Evolutionary conservation across 2,329 filamentous ascomycete genomes (phyloP).

Genomic region (Immersiporthe knoxdaviesiana): DNA sequence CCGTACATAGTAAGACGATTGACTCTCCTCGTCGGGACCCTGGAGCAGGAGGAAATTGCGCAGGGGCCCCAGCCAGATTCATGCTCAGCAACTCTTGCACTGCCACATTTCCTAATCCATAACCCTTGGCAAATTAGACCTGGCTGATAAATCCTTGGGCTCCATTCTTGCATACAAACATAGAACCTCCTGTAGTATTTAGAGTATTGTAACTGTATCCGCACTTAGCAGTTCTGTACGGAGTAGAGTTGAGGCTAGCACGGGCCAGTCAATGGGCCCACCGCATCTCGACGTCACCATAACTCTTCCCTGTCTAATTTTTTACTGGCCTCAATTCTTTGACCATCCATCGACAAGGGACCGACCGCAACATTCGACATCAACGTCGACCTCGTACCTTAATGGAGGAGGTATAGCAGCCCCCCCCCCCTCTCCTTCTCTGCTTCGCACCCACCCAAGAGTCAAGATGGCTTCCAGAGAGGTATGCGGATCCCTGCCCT

Average conservation of each 20-base stretch:
- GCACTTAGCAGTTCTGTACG: too few relatives aligned
- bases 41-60: background rate
- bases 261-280: background rate
- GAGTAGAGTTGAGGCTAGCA: slow-evolving; percentile 3
- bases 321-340: background rate
- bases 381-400: background rate
- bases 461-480: slow-evolving; percentile 28
- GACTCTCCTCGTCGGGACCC: background rate
- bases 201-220: background rate
- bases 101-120: slow-evolving; percentile 1
- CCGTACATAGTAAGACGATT: too few relatives aligned
- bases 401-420: background rate
- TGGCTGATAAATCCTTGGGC: slow-evolving; percentile 8
- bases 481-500: slow-evolving; percentile 1
- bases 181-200: background rate
- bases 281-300: background rate
- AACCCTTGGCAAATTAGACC: slow-evolving; percentile 2
- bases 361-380: background rate
- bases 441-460: background rate
- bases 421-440: background rate
- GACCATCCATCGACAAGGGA: background rate
- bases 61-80: slow-evolving; percentile 10
- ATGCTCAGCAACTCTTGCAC: background rate
- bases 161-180: background rate
- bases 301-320: background rate